These are phyloP conservation scores for Fusarium neocosmosporiellum DNA, from an alignment of 2,329 filamentous ascomycete species.

Conservation along the genomic window DNA sequence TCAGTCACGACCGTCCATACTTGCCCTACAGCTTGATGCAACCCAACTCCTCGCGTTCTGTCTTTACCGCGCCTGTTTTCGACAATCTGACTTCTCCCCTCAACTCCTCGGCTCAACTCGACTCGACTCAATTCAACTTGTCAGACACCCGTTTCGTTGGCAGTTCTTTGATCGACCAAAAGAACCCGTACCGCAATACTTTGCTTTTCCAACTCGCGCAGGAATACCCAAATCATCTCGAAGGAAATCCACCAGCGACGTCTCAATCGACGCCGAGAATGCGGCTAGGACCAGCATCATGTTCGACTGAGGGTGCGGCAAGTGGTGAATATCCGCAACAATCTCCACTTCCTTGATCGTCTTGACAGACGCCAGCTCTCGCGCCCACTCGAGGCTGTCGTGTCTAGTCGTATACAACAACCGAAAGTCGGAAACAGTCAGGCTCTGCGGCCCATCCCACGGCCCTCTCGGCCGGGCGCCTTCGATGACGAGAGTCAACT, in stretches of 20 bases:
- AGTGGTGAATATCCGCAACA: constrained; percentile 63
- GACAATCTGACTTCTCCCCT: background rate
- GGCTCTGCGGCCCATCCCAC: constrained; percentile 61
- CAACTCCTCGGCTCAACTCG: background rate
- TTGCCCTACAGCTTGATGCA: constrained; percentile 5
- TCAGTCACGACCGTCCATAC: background rate
- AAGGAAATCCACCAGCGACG: constrained; percentile 65
- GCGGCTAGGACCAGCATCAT: constrained; percentile 68
- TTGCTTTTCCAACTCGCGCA: constrained; percentile 36
- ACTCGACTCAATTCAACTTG: constrained; percentile 17
- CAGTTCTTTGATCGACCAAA: constrained; percentile 41
- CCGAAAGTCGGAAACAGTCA: constrained; percentile 59
- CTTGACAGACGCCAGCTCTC: constrained; percentile 63
- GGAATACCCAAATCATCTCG: constrained; percentile 44
- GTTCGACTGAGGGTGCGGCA: constrained; percentile 63
- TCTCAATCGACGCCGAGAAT: constrained; percentile 70
- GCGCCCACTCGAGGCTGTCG: constrained; percentile 68
- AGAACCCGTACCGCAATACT: constrained; percentile 37
- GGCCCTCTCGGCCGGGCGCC: constrained; percentile 62
- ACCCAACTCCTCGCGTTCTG: constrained; percentile 17
- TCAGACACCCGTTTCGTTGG: constrained; percentile 37
- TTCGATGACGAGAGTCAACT: constrained; percentile 63
- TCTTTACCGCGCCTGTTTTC: constrained; percentile 1
- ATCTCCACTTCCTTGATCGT: constrained; percentile 63
- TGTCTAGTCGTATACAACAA: constrained; percentile 57